These are phyloP conservation scores for Phoma sp. DNA, from an alignment of 2,329 filamentous ascomycete genomes.

Conservation along the genomic window DNA sequence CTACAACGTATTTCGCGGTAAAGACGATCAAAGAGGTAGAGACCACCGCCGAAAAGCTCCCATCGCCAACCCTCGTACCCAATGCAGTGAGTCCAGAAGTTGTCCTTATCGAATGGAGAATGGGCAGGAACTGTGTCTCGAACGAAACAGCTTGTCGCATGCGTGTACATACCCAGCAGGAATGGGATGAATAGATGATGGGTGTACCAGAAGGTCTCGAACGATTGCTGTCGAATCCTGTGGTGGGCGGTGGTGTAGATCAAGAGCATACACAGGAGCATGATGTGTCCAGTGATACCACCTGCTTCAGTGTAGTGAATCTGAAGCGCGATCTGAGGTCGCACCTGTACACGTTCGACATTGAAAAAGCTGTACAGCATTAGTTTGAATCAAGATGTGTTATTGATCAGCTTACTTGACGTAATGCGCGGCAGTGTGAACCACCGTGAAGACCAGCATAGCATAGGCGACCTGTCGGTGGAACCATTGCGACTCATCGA, in stretches of 20 bases:
- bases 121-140: conserved; percentile 74
- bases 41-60: conserved; percentile 84
- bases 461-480: conserved; percentile 93
- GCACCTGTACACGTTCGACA: conserved; percentile 83
- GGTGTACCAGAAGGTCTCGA: conserved; percentile 99
- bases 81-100: conserved; percentile 91
- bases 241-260: conserved; percentile 97
- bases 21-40: conserved; percentile 87
- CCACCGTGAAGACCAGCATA: conserved; percentile 78
- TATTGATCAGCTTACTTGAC: conserved; percentile 72
- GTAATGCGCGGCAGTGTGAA: conserved; percentile 84
- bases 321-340: conserved; percentile 79
- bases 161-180: conserved; percentile 90
- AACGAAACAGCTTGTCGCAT: conserved; percentile 95
- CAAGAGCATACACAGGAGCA: conserved; percentile 98
- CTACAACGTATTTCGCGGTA: conserved; percentile 89
- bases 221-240: conserved; percentile 94
- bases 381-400: background rate
- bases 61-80: conserved; percentile 97
- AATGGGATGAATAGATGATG: conserved; percentile 99
- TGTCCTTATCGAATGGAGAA: conserved; percentile 82
- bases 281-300: conserved; percentile 94
- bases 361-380: conserved; percentile 78
- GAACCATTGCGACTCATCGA: conserved; percentile 98
- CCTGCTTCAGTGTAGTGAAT: conserved; percentile 91